phyloP scores from a whole-genome alignment of 202 grass and related monocot genomes.

The Digitaria exilis region DNA sequence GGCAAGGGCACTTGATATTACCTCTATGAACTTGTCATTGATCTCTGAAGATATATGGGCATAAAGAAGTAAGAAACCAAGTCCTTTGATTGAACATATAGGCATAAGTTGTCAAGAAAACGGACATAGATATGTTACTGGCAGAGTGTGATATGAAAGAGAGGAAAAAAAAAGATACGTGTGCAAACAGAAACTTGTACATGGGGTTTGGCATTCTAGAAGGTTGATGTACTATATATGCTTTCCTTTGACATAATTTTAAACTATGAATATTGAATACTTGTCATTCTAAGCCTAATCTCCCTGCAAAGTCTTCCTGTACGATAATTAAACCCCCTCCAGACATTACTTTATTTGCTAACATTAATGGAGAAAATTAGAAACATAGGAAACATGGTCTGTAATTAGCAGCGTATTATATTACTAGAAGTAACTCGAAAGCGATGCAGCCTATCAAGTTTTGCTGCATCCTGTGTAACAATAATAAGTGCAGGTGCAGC shows the following conservation, averaged over 20 bases:
- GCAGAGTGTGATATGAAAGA: background rate
- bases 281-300: background rate
- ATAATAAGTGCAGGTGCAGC: too few relatives aligned
- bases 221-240: background rate
- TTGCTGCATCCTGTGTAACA: too few relatives aligned
- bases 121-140: background rate
- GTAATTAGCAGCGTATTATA: too few relatives aligned
- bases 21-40: background rate
- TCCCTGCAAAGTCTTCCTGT: background rate
- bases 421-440: too few relatives aligned
- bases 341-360: too few relatives aligned
- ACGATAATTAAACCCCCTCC: background rate
- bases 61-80: background rate
- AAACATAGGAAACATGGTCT: too few relatives aligned
- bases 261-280: background rate
- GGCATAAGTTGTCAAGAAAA: background rate
- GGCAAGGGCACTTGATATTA: background rate
- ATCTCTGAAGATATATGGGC: constrained; percentile 19
- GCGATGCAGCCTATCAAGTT: too few relatives aligned
- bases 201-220: background rate
- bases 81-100: background rate
- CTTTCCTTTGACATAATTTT: background rate
- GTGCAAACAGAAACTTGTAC: background rate
- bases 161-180: background rate
- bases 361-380: too few relatives aligned